phyloP scores from a whole-genome alignment of 1,284 basidiomycete species.

The Leccinum griseonigrum region DNA sequence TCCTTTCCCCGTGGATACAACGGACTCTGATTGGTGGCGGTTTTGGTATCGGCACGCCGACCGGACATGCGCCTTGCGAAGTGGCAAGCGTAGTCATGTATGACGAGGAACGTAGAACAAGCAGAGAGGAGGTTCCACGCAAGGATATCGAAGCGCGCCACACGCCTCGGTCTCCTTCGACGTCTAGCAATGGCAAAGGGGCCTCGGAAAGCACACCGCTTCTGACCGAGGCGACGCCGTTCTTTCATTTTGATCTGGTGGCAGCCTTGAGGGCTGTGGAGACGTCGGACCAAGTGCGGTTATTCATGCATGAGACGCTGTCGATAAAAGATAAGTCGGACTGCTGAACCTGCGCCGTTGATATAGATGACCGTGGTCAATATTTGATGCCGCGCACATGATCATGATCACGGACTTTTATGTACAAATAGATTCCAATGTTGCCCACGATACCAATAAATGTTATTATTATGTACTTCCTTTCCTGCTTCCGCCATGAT shows the following conservation, averaged over 20 bases:
- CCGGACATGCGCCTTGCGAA: slow-evolving; percentile 50
- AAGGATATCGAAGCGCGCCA: slow-evolving; percentile 40
- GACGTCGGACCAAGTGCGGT: slow-evolving; percentile 13
- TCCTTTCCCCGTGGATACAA: slow-evolving; percentile 93
- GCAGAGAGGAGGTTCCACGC: slow-evolving; percentile 12
- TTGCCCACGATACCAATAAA: not conserved
- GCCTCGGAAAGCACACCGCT: slow-evolving; percentile 38
- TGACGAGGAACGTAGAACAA: slow-evolving; percentile 40
- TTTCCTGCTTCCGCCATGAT: slow-evolving; percentile 4
- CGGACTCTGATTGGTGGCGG: slow-evolving; percentile 86
- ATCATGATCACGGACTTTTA: not conserved
- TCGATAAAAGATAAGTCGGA: slow-evolving; percentile 13
- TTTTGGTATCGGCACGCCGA: slow-evolving; percentile 65
- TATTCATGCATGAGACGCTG: slow-evolving; percentile 10
- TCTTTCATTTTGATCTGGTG: slow-evolving; percentile 84
- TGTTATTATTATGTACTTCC: not conserved
- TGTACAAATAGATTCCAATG: not conserved
- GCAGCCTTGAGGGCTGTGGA: slow-evolving; percentile 76
- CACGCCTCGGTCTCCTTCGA: slow-evolving; percentile 18
- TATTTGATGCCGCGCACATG: too few relatives aligned
- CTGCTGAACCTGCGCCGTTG: not conserved
- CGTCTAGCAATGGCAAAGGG: not conserved
- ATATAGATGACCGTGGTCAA: not conserved
- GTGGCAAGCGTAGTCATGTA: slow-evolving; percentile 74
- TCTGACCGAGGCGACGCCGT: slow-evolving; percentile 64